Percentiles rank a stretch among this genome's conserved stretches.
phyloP scores from a whole-genome alignment of 2,329 filamentous ascomycete species.

The Leptodontidium sp. region DNA sequence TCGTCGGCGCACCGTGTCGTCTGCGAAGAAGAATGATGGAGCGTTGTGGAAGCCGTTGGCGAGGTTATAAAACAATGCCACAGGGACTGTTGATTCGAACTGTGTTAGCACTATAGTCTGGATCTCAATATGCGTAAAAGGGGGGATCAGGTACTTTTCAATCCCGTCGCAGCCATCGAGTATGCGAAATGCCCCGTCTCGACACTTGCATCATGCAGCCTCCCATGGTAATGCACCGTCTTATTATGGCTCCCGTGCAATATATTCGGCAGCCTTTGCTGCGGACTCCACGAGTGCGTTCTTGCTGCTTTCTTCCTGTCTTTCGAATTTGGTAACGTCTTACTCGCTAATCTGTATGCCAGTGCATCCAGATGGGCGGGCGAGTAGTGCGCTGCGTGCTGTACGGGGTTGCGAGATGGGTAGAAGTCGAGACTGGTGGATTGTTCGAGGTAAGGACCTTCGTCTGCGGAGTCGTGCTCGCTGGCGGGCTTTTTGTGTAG shows the following conservation, averaged over 20 bases:
- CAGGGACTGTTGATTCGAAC: conserved; percentile 29
- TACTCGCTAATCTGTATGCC: conserved; percentile 37
- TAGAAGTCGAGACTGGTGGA: conserved; percentile 27
- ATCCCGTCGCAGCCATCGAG: conserved; percentile 27
- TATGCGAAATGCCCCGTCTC: conserved; percentile 37
- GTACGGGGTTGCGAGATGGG: conserved; percentile 30
- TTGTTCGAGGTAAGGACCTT: conserved; percentile 7
- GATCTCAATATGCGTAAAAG: not conserved
- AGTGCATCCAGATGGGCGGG: conserved; percentile 34
- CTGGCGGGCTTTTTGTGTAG: conserved; percentile 23
- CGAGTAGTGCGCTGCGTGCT: conserved; percentile 28
- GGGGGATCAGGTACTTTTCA: conserved; percentile 27
- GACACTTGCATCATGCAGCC: conserved; percentile 31
- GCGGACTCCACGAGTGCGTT: conserved; percentile 20
- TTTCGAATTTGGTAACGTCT: conserved; percentile 24
- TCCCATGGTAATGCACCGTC: conserved; percentile 33
- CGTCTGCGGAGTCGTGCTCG: conserved; percentile 9
- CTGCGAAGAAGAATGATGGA: conserved; percentile 68
- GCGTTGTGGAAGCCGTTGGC: conserved; percentile 76
- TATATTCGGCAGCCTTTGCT: conserved; percentile 7
- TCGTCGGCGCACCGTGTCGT: conserved; percentile 66
- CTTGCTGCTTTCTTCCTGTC: conserved; percentile 20
- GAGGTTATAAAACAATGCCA: conserved; percentile 64
- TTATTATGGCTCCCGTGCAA: conserved; percentile 14
- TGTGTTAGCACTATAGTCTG: not conserved